Evolutionary conservation across 192 early-diverging fungal species (phyloP).

Genomic region (Coemansia sp.): DNA sequence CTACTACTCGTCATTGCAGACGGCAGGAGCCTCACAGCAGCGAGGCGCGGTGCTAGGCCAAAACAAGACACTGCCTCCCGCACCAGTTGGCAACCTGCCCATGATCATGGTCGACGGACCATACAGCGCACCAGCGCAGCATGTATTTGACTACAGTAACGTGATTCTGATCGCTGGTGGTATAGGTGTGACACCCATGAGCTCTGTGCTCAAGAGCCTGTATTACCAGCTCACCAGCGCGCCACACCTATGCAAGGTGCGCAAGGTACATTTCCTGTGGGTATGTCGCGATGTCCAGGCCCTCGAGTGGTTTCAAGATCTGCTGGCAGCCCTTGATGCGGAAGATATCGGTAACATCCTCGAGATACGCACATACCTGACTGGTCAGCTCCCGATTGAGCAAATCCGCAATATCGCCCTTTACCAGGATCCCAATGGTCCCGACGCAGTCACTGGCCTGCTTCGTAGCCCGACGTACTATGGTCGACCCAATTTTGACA

Average conservation of each 20-base stretch:
- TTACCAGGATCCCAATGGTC: conserved; percentile 56
- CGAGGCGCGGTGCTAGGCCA: background rate
- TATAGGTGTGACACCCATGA: conserved; percentile 79
- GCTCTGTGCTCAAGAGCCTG: conserved; percentile 68
- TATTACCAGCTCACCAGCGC: conserved; percentile 56
- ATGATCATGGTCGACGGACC: conserved; percentile 77
- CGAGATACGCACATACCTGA: conserved; percentile 70
- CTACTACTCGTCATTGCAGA: conserved; percentile 11
- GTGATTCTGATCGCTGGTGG: conserved; percentile 66
- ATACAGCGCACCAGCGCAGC: conserved; percentile 78
- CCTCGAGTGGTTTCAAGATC: conserved; percentile 70
- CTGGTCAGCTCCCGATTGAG: conserved; percentile 59
- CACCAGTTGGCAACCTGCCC: conserved; percentile 36
- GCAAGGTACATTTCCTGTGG: conserved; percentile 69
- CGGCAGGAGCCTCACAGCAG: background rate
- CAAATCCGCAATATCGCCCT: conserved; percentile 66
- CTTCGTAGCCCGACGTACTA: conserved; percentile 67
- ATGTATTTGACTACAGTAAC: conserved; percentile 69
- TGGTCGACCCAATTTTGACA: conserved; percentile 78
- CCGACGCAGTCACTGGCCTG: conserved; percentile 74
- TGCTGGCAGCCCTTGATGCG: conserved; percentile 62
- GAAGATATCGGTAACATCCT: conserved; percentile 61
- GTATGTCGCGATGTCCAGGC: conserved; percentile 64
- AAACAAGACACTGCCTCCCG: conserved; percentile 23
- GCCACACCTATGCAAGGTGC: conserved; percentile 23